These are phyloP conservation scores for Arthrobotrys entomopaga DNA, from an alignment of 2,329 filamentous ascomycete genomes.

Conservation along the genomic window DNA sequence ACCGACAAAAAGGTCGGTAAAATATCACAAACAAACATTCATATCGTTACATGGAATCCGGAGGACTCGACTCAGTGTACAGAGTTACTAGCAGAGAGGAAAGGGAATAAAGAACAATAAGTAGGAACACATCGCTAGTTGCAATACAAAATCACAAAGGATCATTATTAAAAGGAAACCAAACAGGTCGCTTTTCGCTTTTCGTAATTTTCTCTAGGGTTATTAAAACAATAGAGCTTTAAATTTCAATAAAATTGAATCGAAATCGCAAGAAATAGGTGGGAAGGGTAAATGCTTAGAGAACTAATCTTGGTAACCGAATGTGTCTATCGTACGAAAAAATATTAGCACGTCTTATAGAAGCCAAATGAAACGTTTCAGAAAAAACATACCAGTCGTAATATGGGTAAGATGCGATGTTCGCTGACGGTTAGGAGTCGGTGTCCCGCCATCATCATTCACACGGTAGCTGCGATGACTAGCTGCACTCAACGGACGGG, in stretches of 20 bases:
- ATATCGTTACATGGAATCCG: slow-evolving; percentile 30
- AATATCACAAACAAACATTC: slow-evolving; percentile 2
- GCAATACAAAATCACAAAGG: slow-evolving; percentile 10
- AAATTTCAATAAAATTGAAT: slow-evolving; percentile 9
- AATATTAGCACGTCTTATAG: not conserved
- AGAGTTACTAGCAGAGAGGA: not conserved
- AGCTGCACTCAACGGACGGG: slow-evolving; percentile 45
- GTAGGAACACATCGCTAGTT: slow-evolving; percentile 5
- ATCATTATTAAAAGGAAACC: slow-evolving; percentile 9
- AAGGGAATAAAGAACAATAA: not conserved
- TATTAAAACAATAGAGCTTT: no score
- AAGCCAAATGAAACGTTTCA: not conserved
- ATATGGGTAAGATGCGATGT: slow-evolving; percentile 54
- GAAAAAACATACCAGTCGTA: slow-evolving; percentile 45
- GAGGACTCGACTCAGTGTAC: not conserved
- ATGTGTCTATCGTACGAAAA: slow-evolving; percentile 40
- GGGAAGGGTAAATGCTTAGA: no score
- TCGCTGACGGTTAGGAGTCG: slow-evolving; percentile 43
- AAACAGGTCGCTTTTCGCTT: slow-evolving; percentile 38
- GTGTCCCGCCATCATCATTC: slow-evolving; percentile 36
- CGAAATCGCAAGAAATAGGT: not conserved
- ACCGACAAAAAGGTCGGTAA: not conserved
- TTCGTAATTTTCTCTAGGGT: slow-evolving; percentile 2
- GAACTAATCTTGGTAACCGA: slow-evolving; percentile 50
- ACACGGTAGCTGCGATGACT: slow-evolving; percentile 51